A percentile compares a stretch with the other conserved stretches of the same genome.
Conservation (phyloP, 306 rosid species). For the Medicago lupulina region DNA sequence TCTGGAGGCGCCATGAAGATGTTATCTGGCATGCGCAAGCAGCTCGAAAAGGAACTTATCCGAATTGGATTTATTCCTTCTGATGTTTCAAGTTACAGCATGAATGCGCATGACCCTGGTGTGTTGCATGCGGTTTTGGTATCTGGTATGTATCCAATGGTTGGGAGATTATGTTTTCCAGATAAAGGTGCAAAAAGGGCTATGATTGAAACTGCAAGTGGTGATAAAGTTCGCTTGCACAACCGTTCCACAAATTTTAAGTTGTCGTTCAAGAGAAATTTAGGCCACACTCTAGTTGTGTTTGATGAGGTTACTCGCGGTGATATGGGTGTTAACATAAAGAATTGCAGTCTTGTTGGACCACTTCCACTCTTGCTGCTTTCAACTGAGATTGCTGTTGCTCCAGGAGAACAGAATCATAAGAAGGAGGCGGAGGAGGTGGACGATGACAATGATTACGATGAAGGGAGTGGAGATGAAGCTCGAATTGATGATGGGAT, state of each 20-base stretch:
- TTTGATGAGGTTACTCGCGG: slow-evolving; percentile 80
- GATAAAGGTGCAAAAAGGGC: slow-evolving; percentile 40
- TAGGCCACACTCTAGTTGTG: slow-evolving; percentile 54
- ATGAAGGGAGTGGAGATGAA: slow-evolving; percentile 48
- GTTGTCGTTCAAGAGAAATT: slow-evolving; percentile 37
- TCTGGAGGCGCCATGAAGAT: slow-evolving; percentile 66
- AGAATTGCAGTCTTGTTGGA: slow-evolving; percentile 71
- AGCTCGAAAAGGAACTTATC: slow-evolving; percentile 72
- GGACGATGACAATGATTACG: slow-evolving; percentile 22
- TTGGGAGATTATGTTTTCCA: slow-evolving; percentile 65
- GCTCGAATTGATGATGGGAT: slow-evolving; percentile 62
- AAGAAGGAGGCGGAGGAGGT: background rate
- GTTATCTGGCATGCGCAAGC: slow-evolving; percentile 81
- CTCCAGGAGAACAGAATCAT: slow-evolving; percentile 50
- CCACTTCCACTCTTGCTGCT: slow-evolving; percentile 79
- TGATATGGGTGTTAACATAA: slow-evolving; percentile 67
- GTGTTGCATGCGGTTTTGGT: slow-evolving; percentile 77
- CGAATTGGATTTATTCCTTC: slow-evolving; percentile 68
- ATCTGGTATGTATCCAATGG: slow-evolving; percentile 92
- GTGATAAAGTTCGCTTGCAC: slow-evolving; percentile 74
- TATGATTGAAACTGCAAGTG: slow-evolving; percentile 59
- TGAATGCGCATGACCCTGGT: slow-evolving; percentile 74
- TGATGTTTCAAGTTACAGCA: slow-evolving; percentile 60
- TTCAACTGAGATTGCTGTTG: slow-evolving; percentile 88
- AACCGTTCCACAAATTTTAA: slow-evolving; percentile 54